phyloP scores from a whole-genome alignment of 805 yeast genomes.

The Metschnikowia vanudenii region DNA sequence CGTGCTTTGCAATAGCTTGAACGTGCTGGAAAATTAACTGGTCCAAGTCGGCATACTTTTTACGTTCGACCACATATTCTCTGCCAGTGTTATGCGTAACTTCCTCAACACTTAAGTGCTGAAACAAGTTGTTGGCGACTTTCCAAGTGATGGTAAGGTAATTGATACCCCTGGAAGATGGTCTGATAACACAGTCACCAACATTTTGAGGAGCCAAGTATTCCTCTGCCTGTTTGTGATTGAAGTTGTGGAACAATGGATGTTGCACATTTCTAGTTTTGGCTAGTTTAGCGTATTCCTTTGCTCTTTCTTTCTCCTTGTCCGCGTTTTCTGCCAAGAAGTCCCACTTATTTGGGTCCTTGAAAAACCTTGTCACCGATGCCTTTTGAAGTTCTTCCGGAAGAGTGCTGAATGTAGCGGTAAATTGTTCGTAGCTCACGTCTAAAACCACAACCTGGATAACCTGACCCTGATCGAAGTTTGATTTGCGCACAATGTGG shows the following conservation, averaged over 20 bases:
- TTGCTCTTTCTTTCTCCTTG: slow-evolving; percentile 52
- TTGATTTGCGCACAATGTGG: slow-evolving; percentile 45
- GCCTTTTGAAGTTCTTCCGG: slow-evolving; percentile 63
- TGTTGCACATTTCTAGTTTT: slow-evolving; percentile 82
- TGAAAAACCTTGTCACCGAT: slow-evolving; percentile 43
- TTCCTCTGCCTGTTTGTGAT: slow-evolving; percentile 86
- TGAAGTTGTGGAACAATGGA: slow-evolving; percentile 83
- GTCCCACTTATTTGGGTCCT: slow-evolving; percentile 76
- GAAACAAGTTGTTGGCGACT: slow-evolving; percentile 85
- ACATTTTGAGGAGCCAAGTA: slow-evolving; percentile 82
- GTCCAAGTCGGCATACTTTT: slow-evolving; percentile 81
- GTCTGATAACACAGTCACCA: slow-evolving; percentile 93
- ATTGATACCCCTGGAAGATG: slow-evolving; percentile 85
- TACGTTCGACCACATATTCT: slow-evolving; percentile 62
- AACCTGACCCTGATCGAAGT: slow-evolving; percentile 65
- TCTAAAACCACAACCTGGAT: slow-evolving; percentile 76
- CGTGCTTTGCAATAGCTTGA: slow-evolving; percentile 76
- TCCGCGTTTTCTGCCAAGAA: slow-evolving; percentile 71
- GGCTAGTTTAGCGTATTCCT: slow-evolving; percentile 64
- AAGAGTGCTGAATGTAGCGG: slow-evolving; percentile 69
- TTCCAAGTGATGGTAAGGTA: slow-evolving; percentile 96
- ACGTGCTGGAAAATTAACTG: slow-evolving; percentile 87
- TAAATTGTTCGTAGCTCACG: slow-evolving; percentile 71
- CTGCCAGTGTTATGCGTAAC: slow-evolving; percentile 61
- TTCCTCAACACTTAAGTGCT: slow-evolving; percentile 86